These are phyloP conservation scores for Hydnomerulius pinastri DNA, from an alignment of 768 basidiomycete species.

Conservation along the genomic window DNA sequence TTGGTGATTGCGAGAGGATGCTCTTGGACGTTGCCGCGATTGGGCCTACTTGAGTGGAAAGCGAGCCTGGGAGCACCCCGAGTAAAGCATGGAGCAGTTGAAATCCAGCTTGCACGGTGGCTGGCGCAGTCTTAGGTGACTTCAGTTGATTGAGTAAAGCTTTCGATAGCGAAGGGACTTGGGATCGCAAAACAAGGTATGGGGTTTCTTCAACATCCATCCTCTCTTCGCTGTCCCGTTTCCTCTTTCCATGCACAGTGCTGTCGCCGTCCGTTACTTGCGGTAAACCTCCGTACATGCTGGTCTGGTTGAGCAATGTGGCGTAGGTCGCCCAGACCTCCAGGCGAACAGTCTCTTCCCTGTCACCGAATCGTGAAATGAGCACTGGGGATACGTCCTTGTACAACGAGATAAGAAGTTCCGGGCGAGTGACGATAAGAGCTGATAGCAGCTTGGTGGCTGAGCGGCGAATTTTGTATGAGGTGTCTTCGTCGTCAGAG, in stretches of 20 bases:
- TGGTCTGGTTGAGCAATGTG: slow-evolving; percentile 80
- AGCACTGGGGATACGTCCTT: slow-evolving; percentile 84
- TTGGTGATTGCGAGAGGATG: slow-evolving; percentile 66
- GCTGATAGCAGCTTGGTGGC: slow-evolving; percentile 88
- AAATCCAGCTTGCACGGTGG: slow-evolving; percentile 86
- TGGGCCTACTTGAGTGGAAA: slow-evolving; percentile 65
- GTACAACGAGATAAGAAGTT: slow-evolving; percentile 78
- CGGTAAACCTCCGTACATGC: slow-evolving; percentile 69
- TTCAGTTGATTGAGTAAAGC: slow-evolving; percentile 85
- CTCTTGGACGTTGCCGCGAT: slow-evolving; percentile 66
- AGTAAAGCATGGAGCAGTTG: slow-evolving; percentile 73
- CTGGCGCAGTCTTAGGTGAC: slow-evolving; percentile 71
- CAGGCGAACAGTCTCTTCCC: slow-evolving; percentile 91
- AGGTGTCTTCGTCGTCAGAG: slow-evolving; percentile 97
- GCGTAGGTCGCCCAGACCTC: slow-evolving; percentile 92
- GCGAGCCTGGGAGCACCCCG: slow-evolving; percentile 78
- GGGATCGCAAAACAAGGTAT: slow-evolving; percentile 65
- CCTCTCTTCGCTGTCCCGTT: slow-evolving; percentile 72
- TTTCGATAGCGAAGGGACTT: slow-evolving; percentile 79
- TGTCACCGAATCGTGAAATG: slow-evolving; percentile 89
- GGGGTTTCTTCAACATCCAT: slow-evolving; percentile 79
- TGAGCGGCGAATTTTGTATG: slow-evolving; percentile 94
- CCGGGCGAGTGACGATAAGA: slow-evolving; percentile 87
- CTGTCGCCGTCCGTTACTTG: slow-evolving; percentile 51
- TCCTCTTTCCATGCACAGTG: slow-evolving; percentile 64